phyloP scores from a whole-genome alignment of 352 stramenopile species.

The Peronospora farinosa region DNA sequence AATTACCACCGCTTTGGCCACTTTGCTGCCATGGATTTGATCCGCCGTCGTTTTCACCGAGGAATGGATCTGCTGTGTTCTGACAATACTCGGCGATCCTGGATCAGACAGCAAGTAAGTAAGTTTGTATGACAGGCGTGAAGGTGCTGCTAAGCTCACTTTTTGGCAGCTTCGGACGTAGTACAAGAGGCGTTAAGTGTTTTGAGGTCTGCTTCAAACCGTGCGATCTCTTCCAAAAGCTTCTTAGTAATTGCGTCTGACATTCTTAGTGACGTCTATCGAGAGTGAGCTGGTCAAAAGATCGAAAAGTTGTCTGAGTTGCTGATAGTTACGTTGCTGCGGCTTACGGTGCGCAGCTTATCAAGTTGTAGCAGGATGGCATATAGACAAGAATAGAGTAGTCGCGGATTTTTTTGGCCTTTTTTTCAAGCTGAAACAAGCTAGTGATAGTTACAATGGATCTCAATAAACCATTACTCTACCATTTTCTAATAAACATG shows the following conservation, averaged over 20 bases:
- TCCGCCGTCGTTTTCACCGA: conserved; percentile 60
- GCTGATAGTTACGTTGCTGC: neutral
- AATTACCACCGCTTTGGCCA: conserved; percentile 54
- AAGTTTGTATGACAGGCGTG: neutral
- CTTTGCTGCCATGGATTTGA: conserved; percentile 70
- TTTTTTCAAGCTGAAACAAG: too few species aligned
- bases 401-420: too few species aligned
- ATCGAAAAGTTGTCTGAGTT: too few species aligned
- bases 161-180: conserved; percentile 73
- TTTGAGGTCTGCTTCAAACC: conserved; percentile 74
- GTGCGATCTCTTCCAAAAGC: conserved; percentile 70
- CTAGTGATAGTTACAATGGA: too few species aligned
- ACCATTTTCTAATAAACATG: too few species aligned
- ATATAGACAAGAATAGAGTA: too few species aligned
- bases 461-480: too few species aligned
- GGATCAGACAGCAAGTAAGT: conserved; percentile 1
- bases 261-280: conserved; percentile 15
- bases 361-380: too few species aligned
- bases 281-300: too few species aligned
- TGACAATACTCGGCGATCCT: conserved; percentile 75
- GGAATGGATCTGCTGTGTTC: conserved; percentile 60
- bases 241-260: conserved; percentile 71
- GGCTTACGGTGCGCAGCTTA: neutral
- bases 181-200: conserved; percentile 70
- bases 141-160: conserved; percentile 32